phyloP scores from a whole-genome alignment of 2,329 filamentous ascomycete species.

The Aspergillus glaucus region DNA sequence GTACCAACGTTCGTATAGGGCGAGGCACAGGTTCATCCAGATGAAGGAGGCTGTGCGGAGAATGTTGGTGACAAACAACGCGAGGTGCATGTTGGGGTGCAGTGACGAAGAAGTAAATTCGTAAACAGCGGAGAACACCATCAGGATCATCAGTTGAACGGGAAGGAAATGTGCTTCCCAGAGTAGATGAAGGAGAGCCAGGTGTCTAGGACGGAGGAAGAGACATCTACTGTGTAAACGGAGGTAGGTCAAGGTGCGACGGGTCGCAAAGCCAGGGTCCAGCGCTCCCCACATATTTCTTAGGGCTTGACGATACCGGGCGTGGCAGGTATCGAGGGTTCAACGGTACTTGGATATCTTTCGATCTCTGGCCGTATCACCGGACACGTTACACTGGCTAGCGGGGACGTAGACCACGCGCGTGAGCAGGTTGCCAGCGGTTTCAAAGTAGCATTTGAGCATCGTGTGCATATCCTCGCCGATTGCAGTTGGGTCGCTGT shows the following conservation, averaged over 20 bases:
- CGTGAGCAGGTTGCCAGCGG: constrained; percentile 62
- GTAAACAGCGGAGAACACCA: constrained; percentile 58
- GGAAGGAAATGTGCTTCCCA: constrained; percentile 70
- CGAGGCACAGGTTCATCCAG: constrained; percentile 57
- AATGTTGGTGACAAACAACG: constrained; percentile 55
- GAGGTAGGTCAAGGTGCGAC: constrained; percentile 40
- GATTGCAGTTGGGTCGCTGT: constrained; percentile 63
- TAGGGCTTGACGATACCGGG: constrained; percentile 65
- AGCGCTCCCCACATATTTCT: constrained; percentile 72
- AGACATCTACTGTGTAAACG: constrained; percentile 12
- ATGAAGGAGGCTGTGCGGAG: constrained; percentile 58
- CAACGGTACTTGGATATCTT: constrained; percentile 24
- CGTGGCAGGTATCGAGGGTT: constrained; percentile 50
- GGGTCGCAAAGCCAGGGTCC: constrained; percentile 60
- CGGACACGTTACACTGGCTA: constrained; percentile 66
- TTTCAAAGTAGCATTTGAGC: constrained; percentile 69
- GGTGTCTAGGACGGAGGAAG: constrained; percentile 42
- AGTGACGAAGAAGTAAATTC: constrained; percentile 47
- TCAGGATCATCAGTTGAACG: constrained; percentile 59
- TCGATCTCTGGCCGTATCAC: constrained; percentile 47
- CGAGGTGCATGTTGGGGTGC: constrained; percentile 51
- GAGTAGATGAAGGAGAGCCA: constrained; percentile 59
- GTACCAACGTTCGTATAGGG: constrained; percentile 64
- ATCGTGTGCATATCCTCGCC: constrained; percentile 75
- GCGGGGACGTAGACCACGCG: constrained; percentile 61